phyloP scores from a whole-genome alignment of 345 rosid species.

The Streptanthus diversifolius region DNA sequence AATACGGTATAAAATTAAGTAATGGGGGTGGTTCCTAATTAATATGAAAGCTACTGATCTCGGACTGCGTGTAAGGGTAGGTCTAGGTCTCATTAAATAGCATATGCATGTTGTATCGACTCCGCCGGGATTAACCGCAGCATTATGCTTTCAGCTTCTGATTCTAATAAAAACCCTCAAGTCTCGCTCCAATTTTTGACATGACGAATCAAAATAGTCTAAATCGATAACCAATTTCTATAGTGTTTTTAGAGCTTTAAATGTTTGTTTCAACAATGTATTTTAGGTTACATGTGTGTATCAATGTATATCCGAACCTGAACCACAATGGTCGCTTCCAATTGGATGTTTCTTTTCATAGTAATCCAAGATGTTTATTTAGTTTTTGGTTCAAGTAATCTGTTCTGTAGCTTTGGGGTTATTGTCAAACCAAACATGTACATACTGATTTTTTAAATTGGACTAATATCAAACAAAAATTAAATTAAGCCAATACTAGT shows the following conservation, averaged over 20 bases:
- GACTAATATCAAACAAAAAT: not conserved
- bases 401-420: conserved; percentile 7
- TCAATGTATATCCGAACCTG: conserved; percentile 13
- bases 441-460: not conserved
- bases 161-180: conserved; percentile 7
- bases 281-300: conserved; percentile 16
- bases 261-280: conserved; percentile 6
- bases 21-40: conserved; percentile 25
- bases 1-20: conserved; percentile 22
- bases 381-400: not conserved
- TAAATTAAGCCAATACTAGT: not conserved
- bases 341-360: conserved; percentile 19
- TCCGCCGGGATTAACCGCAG: conserved; percentile 23
- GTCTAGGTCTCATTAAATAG: conserved; percentile 36
- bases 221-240: not conserved
- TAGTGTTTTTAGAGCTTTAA: conserved; percentile 1
- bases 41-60: conserved; percentile 37
- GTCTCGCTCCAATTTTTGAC: conserved; percentile 9
- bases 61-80: conserved; percentile 36
- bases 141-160: conserved; percentile 4
- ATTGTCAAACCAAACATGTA: conserved; percentile 18
- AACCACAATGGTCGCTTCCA: conserved; percentile 10
- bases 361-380: conserved; percentile 1
- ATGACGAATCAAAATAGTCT: conserved; percentile 13
- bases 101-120: conserved; percentile 29